Percentiles rank a stretch among this genome's conserved stretches.
Conservation (phyloP, 2,329 filamentous ascomycete genomes). For the Exophiala phaeomuriformis region DNA sequence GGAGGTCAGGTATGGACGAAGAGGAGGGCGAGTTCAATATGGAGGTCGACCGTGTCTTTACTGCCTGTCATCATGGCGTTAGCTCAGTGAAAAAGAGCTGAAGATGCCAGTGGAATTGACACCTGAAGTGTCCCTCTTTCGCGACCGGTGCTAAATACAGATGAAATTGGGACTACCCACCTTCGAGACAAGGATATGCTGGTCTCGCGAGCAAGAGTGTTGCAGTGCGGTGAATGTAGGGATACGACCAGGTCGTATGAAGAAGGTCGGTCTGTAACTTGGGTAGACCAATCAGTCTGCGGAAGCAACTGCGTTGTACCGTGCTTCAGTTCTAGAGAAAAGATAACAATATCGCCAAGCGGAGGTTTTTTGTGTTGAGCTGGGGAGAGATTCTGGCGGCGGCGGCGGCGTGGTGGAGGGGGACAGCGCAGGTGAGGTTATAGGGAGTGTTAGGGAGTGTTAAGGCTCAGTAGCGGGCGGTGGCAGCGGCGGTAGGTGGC, state of each 20-base stretch:
- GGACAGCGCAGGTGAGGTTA: neutral
- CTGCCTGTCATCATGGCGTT: slow-evolving; percentile 9
- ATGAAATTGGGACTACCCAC: neutral
- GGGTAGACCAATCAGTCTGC: neutral
- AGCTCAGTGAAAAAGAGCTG: slow-evolving; percentile 5
- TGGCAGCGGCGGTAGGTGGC: too few species aligned
- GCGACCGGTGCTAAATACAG: neutral
- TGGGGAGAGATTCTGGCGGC: slow-evolving; percentile 3
- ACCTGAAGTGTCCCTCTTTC: neutral
- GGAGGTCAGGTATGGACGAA: neutral
- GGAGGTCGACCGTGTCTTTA: neutral
- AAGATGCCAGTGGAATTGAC: neutral
- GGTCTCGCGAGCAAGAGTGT: neutral
- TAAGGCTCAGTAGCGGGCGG: too few species aligned
- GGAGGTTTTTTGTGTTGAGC: neutral
- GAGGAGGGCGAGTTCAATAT: neutral
- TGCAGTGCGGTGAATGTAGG: neutral
- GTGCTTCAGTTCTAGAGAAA: neutral
- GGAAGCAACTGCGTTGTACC: neutral
- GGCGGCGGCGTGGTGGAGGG: neutral
- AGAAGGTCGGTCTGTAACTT: neutral
- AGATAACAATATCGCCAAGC: neutral
- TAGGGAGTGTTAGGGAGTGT: too few species aligned
- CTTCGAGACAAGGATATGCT: neutral
- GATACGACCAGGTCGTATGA: neutral